These are phyloP conservation scores for Diaporthe ampelina DNA, from an alignment of 2,329 filamentous ascomycete species.

Conservation along the genomic window DNA sequence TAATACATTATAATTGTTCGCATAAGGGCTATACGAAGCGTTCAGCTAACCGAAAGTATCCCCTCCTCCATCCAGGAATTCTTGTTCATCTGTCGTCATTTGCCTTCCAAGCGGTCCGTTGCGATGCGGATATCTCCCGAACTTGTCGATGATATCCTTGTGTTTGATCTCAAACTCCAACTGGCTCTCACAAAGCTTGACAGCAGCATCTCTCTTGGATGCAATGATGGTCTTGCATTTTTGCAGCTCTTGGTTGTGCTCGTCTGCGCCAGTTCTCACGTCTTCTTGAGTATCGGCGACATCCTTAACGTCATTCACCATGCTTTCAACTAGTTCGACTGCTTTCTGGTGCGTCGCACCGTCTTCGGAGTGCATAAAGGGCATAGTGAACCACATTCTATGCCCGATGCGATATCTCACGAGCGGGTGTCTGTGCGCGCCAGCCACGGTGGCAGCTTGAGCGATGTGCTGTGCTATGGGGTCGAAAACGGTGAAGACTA, in stretches of 20 bases:
- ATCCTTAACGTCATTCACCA: background rate
- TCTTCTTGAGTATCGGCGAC: no score
- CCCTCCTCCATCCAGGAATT: slow-evolving; percentile 3
- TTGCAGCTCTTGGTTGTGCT: background rate
- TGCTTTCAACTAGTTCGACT: slow-evolving; percentile 43
- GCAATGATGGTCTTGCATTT: slow-evolving; percentile 34
- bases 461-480: slow-evolving; percentile 57
- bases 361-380: slow-evolving; percentile 65
- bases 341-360: slow-evolving; percentile 54
- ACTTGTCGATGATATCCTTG: slow-evolving; percentile 62
- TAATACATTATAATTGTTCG: background rate
- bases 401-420: slow-evolving; percentile 47
- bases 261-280: background rate
- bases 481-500: slow-evolving; percentile 65
- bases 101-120: slow-evolving; percentile 65
- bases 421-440: slow-evolving; percentile 26
- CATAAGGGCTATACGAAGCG: no score
- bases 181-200: slow-evolving; percentile 38
- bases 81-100: slow-evolving; percentile 55
- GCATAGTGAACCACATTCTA: slow-evolving; percentile 64
- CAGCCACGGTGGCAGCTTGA: slow-evolving; percentile 46
- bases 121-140: slow-evolving; percentile 72
- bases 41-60: background rate
- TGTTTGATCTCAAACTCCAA: slow-evolving; percentile 60
- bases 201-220: slow-evolving; percentile 43